These are phyloP conservation scores for Colletotrichum spinosum DNA, from an alignment of 2,329 filamentous ascomycete species.

Conservation along the genomic window DNA sequence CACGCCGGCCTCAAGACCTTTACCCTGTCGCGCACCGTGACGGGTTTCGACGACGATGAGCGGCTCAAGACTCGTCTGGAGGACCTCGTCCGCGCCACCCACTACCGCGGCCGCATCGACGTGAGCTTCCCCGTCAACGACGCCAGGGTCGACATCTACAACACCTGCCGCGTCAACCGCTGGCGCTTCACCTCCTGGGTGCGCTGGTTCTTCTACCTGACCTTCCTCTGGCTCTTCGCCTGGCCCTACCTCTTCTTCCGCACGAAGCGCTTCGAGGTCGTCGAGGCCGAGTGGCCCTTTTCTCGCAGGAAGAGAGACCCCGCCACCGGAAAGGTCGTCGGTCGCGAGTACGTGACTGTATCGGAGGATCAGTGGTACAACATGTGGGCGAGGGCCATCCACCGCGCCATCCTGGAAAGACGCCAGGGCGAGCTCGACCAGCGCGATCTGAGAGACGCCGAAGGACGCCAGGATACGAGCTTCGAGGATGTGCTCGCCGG, in stretches of 20 bases:
- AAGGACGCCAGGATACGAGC: constrained; percentile 49
- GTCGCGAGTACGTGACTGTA: constrained; percentile 61
- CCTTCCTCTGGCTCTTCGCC: constrained; percentile 75
- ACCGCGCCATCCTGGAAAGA: constrained; percentile 68
- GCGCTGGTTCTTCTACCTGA: constrained; percentile 72
- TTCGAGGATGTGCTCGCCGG: constrained; percentile 45
- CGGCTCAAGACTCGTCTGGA: constrained; percentile 63
- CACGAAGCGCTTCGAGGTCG: constrained; percentile 76
- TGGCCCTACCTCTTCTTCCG: constrained; percentile 78
- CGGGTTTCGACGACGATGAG: constrained; percentile 69
- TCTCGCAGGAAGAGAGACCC: constrained; percentile 45
- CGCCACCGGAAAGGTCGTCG: constrained; percentile 38
- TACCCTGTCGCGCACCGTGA: constrained; percentile 61
- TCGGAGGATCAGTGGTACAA: constrained; percentile 72
- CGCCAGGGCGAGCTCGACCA: constrained; percentile 67
- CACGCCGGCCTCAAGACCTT: constrained; percentile 69
- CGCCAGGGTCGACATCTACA: constrained; percentile 71
- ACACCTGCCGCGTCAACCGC: constrained; percentile 68
- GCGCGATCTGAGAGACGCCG: constrained; percentile 62
- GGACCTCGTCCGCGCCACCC: constrained; percentile 70
- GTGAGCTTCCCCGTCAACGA: constrained; percentile 71
- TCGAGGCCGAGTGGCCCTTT: constrained; percentile 70
- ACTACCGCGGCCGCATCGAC: constrained; percentile 72
- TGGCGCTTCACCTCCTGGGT: constrained; percentile 76
- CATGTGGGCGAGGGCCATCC: constrained; percentile 71